phyloP scores from a whole-genome alignment of 2,329 filamentous ascomycete genomes.

The Trichoderma sp. region DNA sequence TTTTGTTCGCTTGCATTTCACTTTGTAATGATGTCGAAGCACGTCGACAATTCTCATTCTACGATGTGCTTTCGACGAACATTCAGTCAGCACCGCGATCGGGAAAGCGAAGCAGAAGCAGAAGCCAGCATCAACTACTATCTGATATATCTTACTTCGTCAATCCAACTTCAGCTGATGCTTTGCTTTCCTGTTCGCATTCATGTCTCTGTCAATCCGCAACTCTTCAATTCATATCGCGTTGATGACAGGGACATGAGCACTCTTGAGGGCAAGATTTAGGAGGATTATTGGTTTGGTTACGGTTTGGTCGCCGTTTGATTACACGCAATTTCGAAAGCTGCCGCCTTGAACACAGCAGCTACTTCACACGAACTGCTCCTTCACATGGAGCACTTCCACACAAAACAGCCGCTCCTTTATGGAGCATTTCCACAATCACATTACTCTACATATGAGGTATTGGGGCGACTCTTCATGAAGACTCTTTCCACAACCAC shows the following conservation, averaged over 20 bases:
- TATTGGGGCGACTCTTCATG: neutral
- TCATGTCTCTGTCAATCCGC: neutral
- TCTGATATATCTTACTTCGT: neutral
- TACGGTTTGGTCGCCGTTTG: neutral
- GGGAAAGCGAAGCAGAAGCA: neutral
- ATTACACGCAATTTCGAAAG: neutral
- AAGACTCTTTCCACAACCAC: neutral
- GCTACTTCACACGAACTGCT: neutral
- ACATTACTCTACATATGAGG: neutral
- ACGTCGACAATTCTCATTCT: neutral
- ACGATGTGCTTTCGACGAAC: neutral
- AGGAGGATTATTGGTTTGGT: neutral
- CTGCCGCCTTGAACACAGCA: neutral
- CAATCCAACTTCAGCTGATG: neutral
- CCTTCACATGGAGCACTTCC: neutral
- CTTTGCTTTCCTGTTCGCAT: neutral
- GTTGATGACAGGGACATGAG: neutral
- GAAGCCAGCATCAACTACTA: neutral
- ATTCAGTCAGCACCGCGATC: slow-evolving; percentile 6
- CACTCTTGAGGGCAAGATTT: neutral
- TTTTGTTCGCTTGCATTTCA: neutral
- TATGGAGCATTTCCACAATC: neutral
- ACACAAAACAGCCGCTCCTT: neutral
- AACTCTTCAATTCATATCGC: neutral
- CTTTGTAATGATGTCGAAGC: slow-evolving; percentile 4